Percentiles rank a stretch among this genome's conserved stretches.
phyloP scores from a whole-genome alignment of 2,329 filamentous ascomycete species.

The Colletotrichum falcatum region DNA sequence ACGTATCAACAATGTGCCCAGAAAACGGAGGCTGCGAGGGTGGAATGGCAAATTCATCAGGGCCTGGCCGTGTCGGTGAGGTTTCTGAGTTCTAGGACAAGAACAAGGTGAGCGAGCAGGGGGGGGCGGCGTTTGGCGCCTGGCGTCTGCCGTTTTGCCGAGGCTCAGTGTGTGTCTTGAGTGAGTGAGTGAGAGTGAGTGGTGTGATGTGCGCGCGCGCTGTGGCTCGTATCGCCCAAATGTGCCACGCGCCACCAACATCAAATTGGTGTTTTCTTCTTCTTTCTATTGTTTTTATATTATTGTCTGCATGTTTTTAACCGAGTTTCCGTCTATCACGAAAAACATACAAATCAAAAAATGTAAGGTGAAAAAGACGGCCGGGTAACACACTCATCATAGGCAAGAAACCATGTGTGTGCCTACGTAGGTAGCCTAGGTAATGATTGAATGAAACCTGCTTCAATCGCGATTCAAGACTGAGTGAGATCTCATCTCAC shows the following conservation, averaged over 20 bases:
- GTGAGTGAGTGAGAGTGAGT: not conserved
- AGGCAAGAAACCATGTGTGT: not conserved
- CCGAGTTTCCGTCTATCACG: not conserved
- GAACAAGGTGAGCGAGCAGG: conserved; percentile 10
- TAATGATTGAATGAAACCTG: not conserved
- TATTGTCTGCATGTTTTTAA: not conserved
- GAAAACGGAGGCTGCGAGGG: conserved; percentile 3
- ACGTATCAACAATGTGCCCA: not conserved
- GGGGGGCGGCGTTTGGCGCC: not conserved
- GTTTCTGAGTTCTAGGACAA: not conserved
- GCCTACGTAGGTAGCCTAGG: no score
- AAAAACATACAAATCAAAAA: no score
- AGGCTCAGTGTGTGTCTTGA: conserved; percentile 20
- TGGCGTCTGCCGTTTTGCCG: conserved; percentile 32
- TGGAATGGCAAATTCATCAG: conserved; percentile 12
- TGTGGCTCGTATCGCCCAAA: conserved; percentile 13
- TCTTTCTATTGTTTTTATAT: not conserved
- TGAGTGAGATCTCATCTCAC: not conserved
- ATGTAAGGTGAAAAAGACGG: no score
- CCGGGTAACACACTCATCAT: not conserved
- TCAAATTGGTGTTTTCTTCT: not conserved
- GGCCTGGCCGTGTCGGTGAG: not conserved
- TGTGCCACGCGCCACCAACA: not conserved
- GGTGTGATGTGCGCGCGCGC: not conserved
- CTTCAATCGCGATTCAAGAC: not conserved